Conservation (phyloP, 768 basidiomycete species). For the Pluteus cervinus region DNA sequence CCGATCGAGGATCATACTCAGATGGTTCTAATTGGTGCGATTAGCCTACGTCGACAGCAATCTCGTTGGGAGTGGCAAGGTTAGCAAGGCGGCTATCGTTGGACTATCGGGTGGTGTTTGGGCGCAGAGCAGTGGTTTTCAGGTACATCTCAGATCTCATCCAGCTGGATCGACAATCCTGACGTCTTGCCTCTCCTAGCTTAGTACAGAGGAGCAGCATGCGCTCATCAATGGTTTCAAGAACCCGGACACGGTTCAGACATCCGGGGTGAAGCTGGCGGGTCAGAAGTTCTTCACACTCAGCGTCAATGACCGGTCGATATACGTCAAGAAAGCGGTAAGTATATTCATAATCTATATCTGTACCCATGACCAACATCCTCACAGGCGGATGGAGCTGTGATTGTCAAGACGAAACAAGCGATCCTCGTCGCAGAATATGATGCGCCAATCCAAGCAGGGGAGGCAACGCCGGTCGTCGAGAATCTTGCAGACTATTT, state of each 20-base stretch:
- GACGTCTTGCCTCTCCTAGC: constrained; percentile 29
- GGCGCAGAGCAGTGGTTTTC: constrained; percentile 58
- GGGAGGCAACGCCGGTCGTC: constrained; percentile 61
- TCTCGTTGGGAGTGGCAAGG: constrained; percentile 67
- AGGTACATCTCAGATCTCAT: constrained; percentile 30
- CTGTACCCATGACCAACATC: constrained; percentile 2
- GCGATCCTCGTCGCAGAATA: constrained; percentile 85
- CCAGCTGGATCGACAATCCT: constrained; percentile 4
- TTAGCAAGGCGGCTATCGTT: constrained; percentile 73
- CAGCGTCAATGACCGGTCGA: constrained; percentile 37
- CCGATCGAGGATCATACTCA: constrained; percentile 2
- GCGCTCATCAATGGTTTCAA: constrained; percentile 44
- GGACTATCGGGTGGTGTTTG: constrained; percentile 74
- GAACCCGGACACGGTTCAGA: constrained; percentile 33
- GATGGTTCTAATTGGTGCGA: neutral
- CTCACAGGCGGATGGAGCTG: constrained; percentile 65
- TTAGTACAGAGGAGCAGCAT: constrained; percentile 59
- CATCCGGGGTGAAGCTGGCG: constrained; percentile 55
- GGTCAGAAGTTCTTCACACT: constrained; percentile 76
- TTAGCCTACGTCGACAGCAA: constrained; percentile 79
- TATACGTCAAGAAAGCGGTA: constrained; percentile 78
- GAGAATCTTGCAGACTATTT: constrained; percentile 77
- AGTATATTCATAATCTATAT: constrained; percentile 18
- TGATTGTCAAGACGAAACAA: constrained; percentile 76
- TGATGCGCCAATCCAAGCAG: constrained; percentile 51